These are phyloP conservation scores for Fonsecaea multimorphosa DNA, from an alignment of 2,329 filamentous ascomycete species.

Conservation along the genomic window DNA sequence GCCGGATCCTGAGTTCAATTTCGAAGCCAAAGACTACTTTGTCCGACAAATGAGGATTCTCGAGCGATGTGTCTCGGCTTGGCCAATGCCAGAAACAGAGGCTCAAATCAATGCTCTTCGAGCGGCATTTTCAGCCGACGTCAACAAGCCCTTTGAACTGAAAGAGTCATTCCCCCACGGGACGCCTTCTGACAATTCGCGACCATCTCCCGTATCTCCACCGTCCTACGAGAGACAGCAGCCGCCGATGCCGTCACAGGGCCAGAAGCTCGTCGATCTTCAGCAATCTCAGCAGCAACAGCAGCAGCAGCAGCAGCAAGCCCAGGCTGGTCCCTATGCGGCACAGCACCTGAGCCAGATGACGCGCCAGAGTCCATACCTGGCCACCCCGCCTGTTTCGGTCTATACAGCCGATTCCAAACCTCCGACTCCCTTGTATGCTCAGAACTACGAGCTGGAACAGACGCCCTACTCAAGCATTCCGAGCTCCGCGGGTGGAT, in stretches of 20 bases:
- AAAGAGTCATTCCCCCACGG: conserved; percentile 87
- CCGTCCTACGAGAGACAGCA: conserved; percentile 53
- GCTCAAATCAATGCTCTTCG: conserved; percentile 87
- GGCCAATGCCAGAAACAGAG: conserved; percentile 89
- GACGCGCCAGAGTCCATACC: conserved; percentile 29
- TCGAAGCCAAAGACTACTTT: conserved; percentile 86
- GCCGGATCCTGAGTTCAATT: conserved; percentile 85
- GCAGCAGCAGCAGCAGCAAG: conserved; percentile 20
- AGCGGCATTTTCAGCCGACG: conserved; percentile 88
- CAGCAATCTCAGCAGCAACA: conserved; percentile 24
- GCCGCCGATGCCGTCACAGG: conserved; percentile 55
- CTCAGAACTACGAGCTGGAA: conserved; percentile 26
- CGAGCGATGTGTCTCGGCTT: conserved; percentile 80
- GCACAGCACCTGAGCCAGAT: conserved; percentile 30
- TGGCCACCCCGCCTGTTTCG: conserved; percentile 74
- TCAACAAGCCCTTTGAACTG: conserved; percentile 82
- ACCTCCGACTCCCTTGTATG: conserved; percentile 65
- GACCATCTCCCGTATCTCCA: conserved; percentile 58
- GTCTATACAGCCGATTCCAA: conserved; percentile 74
- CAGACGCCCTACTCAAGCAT: conserved; percentile 27
- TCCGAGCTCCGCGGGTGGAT: conserved; percentile 48
- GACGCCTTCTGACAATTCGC: conserved; percentile 70
- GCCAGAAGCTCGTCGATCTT: conserved; percentile 49
- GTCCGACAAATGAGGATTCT: conserved; percentile 92
- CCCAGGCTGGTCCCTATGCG: conserved; percentile 22